A percentile compares a stretch with the other conserved stretches of the same genome.
Evolutionary conservation across 345 rosid species (phyloP).

Genomic region (Salix purpurea): DNA sequence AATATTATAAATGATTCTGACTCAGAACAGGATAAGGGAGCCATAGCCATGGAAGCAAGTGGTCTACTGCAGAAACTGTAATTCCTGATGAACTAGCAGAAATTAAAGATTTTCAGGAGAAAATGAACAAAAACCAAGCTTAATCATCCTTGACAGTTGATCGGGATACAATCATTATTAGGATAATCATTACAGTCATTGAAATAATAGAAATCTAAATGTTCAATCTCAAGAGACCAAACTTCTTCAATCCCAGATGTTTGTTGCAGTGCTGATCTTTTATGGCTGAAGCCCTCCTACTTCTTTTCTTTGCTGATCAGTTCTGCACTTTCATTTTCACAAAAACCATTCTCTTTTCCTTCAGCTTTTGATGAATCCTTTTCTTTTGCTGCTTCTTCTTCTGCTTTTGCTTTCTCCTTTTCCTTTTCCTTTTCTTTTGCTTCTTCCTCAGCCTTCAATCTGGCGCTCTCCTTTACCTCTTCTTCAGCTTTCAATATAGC

Average conservation of each 20-base stretch:
- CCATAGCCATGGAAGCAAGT: no score
- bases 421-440: not conserved
- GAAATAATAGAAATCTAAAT: not conserved
- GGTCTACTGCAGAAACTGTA: not conserved
- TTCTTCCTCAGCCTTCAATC: not conserved
- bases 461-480: not conserved
- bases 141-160: not conserved
- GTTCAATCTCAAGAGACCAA: not conserved
- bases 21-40: no score
- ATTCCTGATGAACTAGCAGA: not conserved
- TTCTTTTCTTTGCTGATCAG: not conserved
- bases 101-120: not conserved
- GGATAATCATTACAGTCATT: not conserved
- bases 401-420: not conserved
- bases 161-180: not conserved
- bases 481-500: slow-evolving; percentile 1
- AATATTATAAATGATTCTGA: no score
- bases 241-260: not conserved
- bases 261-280: not conserved
- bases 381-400: no score
- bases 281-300: not conserved
- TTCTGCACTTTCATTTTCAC: no score
- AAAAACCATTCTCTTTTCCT: no score
- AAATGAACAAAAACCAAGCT: no score
- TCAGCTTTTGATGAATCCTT: not conserved